phyloP scores from a whole-genome alignment of 2,329 filamentous ascomycete species.

The Fusarium sulawesiense region DNA sequence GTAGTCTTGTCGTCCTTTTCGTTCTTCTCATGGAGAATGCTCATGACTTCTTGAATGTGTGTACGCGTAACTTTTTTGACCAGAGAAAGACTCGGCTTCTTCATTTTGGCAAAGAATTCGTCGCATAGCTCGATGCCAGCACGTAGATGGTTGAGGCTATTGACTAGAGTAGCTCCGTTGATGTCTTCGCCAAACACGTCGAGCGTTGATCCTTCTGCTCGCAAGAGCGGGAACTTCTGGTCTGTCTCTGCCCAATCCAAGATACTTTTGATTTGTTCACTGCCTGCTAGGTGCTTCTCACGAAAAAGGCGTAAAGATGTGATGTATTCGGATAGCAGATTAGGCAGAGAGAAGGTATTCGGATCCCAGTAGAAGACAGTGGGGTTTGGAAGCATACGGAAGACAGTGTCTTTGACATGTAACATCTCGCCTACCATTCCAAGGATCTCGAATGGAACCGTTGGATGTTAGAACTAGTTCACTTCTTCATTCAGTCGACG shows the following conservation, averaged over 20 bases:
- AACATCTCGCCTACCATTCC: constrained; percentile 55
- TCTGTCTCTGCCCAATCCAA: constrained; percentile 28
- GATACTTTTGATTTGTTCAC: constrained; percentile 12
- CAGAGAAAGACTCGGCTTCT: constrained; percentile 3
- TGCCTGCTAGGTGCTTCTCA: background rate
- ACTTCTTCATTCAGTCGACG: accelerated
- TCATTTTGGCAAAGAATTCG: constrained; percentile 18
- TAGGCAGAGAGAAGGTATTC: constrained; percentile 27
- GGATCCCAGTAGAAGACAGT: constrained; percentile 42
- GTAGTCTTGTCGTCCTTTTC: background rate
- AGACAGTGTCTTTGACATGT: constrained; percentile 52
- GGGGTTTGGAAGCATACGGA: constrained; percentile 57
- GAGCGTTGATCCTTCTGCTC: constrained; percentile 25
- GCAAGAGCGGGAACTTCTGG: constrained; percentile 12
- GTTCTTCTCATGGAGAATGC: constrained; percentile 16
- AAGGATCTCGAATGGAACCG: constrained; percentile 47
- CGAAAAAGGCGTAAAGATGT: background rate
- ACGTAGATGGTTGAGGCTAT: constrained; percentile 25
- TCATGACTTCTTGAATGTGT: constrained; percentile 34
- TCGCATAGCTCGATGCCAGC: constrained; percentile 29
- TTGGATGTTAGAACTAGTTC: background rate
- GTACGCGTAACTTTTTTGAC: constrained; percentile 26
- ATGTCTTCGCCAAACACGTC: constrained; percentile 23
- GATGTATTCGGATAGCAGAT: constrained; percentile 22
- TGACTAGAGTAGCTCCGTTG: constrained; percentile 28